Percentiles rank a stretch among this genome's conserved stretches.
Conservation (phyloP, 495 filamentous ascomycete species). For the Niebla homalea region DNA sequence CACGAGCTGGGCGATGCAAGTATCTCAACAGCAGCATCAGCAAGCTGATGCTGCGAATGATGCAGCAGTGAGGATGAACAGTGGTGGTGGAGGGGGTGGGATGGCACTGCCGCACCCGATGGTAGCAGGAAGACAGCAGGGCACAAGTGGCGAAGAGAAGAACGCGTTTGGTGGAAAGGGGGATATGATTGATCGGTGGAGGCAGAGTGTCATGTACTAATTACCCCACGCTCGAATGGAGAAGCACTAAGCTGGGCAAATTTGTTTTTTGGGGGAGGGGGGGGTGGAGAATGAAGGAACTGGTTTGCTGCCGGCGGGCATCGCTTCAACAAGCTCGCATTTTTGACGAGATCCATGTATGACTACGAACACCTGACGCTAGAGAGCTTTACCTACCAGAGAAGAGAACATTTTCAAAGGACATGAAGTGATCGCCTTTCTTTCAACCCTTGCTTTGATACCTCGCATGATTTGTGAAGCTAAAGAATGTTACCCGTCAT, state of each 20-base stretch:
- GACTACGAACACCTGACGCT: too few relatives aligned
- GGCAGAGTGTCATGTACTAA: constrained; percentile 59
- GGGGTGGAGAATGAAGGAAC: background rate
- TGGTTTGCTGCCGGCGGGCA: background rate
- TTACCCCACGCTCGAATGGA: background rate
- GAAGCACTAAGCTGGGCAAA: too few relatives aligned
- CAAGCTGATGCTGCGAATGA: constrained; percentile 16
- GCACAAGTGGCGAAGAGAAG: constrained; percentile 27
- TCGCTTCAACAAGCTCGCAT: too few relatives aligned
- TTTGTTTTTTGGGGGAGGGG: too few relatives aligned
- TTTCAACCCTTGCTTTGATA: too few relatives aligned
- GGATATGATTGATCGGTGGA: constrained; percentile 82
- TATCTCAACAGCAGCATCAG: constrained; percentile 7
- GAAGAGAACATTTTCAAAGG: too few relatives aligned
- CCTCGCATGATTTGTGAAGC: too few relatives aligned
- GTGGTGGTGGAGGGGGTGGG: background rate
- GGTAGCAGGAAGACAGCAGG: background rate
- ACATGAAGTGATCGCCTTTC: too few relatives aligned
- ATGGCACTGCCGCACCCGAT: background rate
- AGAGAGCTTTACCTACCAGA: too few relatives aligned
- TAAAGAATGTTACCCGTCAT: too few relatives aligned
- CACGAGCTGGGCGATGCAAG: constrained; percentile 15
- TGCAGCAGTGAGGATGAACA: background rate
- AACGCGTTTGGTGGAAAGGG: constrained; percentile 32
- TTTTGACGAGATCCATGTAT: too few relatives aligned